Evolutionary conservation across 176 grass and related monocot genomes (phyloP).

Genomic region (Hordeum vulgare): MorexV3_pseudomolecules_assembly NC_058522.1:113126725-113127224

Average conservation of each 20-base stretch:
- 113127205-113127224: neutral
- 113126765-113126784: no score
- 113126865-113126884: constrained; percentile 40
- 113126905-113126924: neutral
- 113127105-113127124: fast-evolving
- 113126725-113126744: constrained; percentile 27
- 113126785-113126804: no score
- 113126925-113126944: neutral
- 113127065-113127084: neutral
- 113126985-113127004: constrained; percentile 57
- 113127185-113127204: neutral
- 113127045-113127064: constrained; percentile 26
- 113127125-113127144: neutral
- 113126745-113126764: neutral
- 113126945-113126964: neutral
- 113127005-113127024: constrained; percentile 39
- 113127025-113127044: constrained; percentile 52
- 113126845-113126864: constrained; percentile 23
- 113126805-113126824: neutral
- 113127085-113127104: neutral
- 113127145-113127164: neutral
- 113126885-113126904: constrained; percentile 53
- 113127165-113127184: neutral
- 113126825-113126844: constrained; percentile 5
- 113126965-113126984: neutral